Evolutionary conservation across 2,329 filamentous ascomycete genomes (phyloP), one percentile per base, ranked within the genome.

Genomic region (Thelonectria olida): DNA sequence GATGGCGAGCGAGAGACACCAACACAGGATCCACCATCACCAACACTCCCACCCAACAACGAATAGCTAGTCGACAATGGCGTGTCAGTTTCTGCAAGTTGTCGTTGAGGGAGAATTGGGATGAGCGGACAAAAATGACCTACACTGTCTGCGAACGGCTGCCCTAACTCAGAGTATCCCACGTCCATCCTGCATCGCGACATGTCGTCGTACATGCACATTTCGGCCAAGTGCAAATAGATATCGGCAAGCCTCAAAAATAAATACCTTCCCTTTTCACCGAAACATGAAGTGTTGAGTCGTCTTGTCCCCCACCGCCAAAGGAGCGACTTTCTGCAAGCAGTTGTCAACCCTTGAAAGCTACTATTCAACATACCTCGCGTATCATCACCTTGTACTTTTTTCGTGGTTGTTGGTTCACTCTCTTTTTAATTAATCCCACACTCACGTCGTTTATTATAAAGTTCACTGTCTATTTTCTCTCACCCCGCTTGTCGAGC

Each of bases 111-210:
- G 25, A 51, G 31, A 15, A 34, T 28, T 45, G 36, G 5, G 41
- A 47, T 41, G 47, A 58, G 39, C 28, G 23, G 34, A 22, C 49
- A 34, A 45, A 52, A 45, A 52, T 27, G 25, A 31, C 42, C 31
- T 34, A 6, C 31, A 34, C 7, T 3, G 31, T 34, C 31, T 34
- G 19, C 36, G 36, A 39, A 39, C 36, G 17, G n/a, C 17, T 39
- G 27, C 27, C 27, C 7, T 31, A 31, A 39, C 36, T 17, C 8
- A 39, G 36, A 17, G 7, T 31, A 39, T 20, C 36, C 15, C 17
- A 39, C n/a, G 36, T 39, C 9, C 36, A 15, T 39, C 15, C 12
- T 17, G 36, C 2, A 20, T 39, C n/a, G 36, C 36, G n/a, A 17
- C 17, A 20, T 9, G 39, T 22, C 10, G 39, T 20, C 22, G 39